Conservation (phyloP, 148 eudicot species). For the Talinum fruticosum region DNA sequence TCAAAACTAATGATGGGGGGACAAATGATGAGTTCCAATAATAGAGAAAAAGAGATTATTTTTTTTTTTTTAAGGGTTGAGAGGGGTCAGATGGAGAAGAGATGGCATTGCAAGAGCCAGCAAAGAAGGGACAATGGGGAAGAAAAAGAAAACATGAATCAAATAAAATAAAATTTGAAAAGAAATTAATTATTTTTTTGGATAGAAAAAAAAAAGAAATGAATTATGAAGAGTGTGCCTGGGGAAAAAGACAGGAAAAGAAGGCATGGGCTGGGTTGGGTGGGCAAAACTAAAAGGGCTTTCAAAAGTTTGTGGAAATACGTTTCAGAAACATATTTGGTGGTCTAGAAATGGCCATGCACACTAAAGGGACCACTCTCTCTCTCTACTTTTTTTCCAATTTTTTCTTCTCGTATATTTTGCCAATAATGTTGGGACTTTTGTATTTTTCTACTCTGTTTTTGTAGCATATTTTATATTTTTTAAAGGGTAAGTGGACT, state of each 20-base stretch:
- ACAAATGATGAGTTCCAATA: not conserved
- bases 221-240: too few species aligned
- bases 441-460: not conserved
- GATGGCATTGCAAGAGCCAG: not conserved
- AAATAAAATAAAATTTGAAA: not conserved
- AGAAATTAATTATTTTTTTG: too few species aligned
- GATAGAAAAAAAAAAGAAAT: not conserved
- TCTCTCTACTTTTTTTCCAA: not conserved
- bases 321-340: not conserved
- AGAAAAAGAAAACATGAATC: not conserved
- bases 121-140: not conserved
- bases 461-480: too few species aligned
- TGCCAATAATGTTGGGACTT: not conserved
- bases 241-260: not conserved
- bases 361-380: not conserved
- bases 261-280: not conserved
- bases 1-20: not conserved
- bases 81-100: not conserved
- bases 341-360: not conserved
- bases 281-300: not conserved
- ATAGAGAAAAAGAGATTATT: not conserved
- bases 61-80: too few species aligned
- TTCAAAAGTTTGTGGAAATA: not conserved
- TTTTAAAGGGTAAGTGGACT: too few species aligned
- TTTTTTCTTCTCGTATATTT: not conserved